Evolutionary conservation across 164 flowering plant species (phyloP).

Genomic region (Aristolochia fimbriata): DNA sequence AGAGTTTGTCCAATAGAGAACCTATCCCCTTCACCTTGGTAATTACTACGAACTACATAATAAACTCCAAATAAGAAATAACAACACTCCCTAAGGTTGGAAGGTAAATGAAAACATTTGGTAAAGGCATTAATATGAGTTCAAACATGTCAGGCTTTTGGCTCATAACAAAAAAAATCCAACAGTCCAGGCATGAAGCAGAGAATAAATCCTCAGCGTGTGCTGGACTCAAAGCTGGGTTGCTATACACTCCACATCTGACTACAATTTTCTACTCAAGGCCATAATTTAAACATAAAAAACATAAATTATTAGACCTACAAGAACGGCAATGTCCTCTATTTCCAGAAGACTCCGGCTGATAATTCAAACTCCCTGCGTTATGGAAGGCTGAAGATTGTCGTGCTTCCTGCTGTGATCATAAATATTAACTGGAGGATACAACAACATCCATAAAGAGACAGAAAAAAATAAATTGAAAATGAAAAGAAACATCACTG

Average conservation of each 20-base stretch:
- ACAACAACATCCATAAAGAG: neutral
- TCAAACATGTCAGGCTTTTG: no score
- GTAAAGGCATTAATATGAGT: no score
- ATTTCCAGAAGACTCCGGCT: conserved; percentile 40
- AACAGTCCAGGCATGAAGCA: no score
- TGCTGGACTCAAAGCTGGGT: no score
- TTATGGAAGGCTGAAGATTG: conserved; percentile 34
- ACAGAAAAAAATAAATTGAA: neutral
- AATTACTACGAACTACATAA: conserved; percentile 35
- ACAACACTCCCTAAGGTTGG: neutral
- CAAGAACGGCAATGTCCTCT: conserved; percentile 38
- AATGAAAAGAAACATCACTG: neutral
- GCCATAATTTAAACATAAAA: neutral
- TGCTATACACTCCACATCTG: no score
- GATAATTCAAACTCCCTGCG: conserved; percentile 26
- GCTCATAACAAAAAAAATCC: no score
- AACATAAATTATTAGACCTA: conserved; percentile 24
- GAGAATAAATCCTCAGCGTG: no score
- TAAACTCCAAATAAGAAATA: conserved; percentile 3
- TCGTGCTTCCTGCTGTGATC: conserved; percentile 36
- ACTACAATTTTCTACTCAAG: neutral
- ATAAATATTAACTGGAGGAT: neutral
- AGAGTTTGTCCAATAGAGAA: conserved; percentile 81
- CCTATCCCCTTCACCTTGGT: conserved; percentile 39
- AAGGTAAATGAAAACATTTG: neutral